Percentiles rank a stretch among this genome's conserved stretches.
These are phyloP conservation scores for Choiromyces venosus DNA, from an alignment of 495 filamentous ascomycete genomes.

Conservation along the genomic window DNA sequence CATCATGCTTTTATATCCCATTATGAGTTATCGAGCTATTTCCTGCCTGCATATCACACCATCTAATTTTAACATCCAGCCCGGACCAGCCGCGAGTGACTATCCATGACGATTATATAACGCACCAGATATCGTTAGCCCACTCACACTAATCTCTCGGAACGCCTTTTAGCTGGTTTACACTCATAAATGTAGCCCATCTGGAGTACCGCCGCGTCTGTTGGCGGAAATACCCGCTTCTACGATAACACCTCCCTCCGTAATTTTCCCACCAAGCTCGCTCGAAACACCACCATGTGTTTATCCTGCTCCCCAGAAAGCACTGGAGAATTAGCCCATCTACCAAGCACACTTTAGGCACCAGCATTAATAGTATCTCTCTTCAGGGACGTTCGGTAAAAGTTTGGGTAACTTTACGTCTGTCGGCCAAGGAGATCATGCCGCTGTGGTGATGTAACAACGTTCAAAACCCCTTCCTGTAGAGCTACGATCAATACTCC, in stretches of 20 bases:
- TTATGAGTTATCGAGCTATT: neutral
- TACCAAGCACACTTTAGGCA: neutral
- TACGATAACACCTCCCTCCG: neutral
- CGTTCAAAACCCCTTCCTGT: too few species aligned
- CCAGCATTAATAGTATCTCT: neutral
- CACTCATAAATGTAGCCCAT: neutral
- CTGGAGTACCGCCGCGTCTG: neutral
- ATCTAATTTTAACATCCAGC: too few species aligned
- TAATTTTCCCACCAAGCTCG: neutral
- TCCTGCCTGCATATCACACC: too few species aligned
- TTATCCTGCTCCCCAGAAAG: neutral
- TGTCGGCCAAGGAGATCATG: neutral
- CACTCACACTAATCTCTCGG: neutral
- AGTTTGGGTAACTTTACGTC: too few species aligned
- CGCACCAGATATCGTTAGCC: neutral
- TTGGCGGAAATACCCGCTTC: neutral
- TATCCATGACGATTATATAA: neutral
- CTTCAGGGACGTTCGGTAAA: neutral
- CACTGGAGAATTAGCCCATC: too few species aligned
- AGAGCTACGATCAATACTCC: too few species aligned
- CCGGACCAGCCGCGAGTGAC: neutral
- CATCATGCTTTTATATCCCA: neutral
- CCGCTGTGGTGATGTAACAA: too few species aligned
- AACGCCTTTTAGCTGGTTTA: neutral
- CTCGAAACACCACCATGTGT: neutral